Conservation (phyloP, 208 protist species). For the Kentomonas sorsogonicus region DNA sequence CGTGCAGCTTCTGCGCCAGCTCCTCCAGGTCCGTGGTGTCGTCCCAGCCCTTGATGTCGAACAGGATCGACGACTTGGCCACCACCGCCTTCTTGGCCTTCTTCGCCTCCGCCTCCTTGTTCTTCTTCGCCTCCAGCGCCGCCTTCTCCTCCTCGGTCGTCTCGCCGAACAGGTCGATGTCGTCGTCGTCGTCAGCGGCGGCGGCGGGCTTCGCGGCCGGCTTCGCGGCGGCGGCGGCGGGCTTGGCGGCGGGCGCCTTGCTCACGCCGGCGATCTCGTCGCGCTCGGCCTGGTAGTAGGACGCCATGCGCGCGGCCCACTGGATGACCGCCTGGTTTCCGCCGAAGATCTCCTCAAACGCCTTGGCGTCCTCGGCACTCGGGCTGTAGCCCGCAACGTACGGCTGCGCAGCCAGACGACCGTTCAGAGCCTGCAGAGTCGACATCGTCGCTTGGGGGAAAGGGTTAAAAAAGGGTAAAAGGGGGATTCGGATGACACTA, state of each 20-base stretch:
- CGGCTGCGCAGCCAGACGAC: constrained; percentile 70
- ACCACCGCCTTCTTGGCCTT: constrained; percentile 77
- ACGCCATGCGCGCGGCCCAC: constrained; percentile 87
- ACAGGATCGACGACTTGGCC: constrained; percentile 88
- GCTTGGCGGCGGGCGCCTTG: constrained; percentile 25
- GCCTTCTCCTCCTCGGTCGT: constrained; percentile 80
- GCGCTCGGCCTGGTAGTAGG: constrained; percentile 88
- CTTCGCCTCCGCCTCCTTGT: constrained; percentile 75
- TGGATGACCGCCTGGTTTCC: constrained; percentile 64
- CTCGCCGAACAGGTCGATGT: constrained; percentile 89
- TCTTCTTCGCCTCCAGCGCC: constrained; percentile 87
- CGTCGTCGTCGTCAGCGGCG: constrained; percentile 68
- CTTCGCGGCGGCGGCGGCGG: constrained; percentile 27
- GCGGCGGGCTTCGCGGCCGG: no score
- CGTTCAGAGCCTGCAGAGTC: constrained; percentile 83
- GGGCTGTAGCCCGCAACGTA: constrained; percentile 75
- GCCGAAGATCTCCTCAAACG: constrained; percentile 86
- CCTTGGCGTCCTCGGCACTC: constrained; percentile 77
- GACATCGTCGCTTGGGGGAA: constrained; percentile 65
- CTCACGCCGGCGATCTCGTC: constrained; percentile 39
- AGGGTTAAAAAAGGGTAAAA: constrained; percentile 14
- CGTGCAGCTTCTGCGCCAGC: constrained; percentile 81
- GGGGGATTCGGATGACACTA: constrained; percentile 11
- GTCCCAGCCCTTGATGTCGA: constrained; percentile 94
- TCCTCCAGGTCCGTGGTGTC: constrained; percentile 86